Base-by-base conservation (phyloP, 2,329 filamentous ascomycete species). In the Penicillium sp. region DNA sequence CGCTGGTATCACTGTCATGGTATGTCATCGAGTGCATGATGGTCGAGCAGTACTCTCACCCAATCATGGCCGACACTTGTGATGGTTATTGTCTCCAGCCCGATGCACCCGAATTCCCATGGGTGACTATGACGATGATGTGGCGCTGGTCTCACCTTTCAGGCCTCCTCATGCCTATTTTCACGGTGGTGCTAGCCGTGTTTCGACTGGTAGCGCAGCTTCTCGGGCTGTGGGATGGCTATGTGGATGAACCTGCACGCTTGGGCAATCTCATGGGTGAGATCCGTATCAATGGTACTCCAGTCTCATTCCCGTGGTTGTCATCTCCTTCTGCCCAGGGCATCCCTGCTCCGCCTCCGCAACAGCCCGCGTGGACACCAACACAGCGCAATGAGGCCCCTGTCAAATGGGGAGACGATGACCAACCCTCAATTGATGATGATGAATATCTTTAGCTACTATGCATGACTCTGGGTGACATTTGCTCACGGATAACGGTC, bases 71-170 rank as follows among this genome's bases (percentile, higher is more conserved):
- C 4, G 61, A 70, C 12, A 73, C 64, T 7, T 83, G 82, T 60
- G 69, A 75, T 33, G 79, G 78, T 22, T 81, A 79, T 56, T 81
- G 80, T 51, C 71, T 83, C 31, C 72, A 77, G 42, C 76, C 76
- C 20, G 72, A 83, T 57, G 81, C 81, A 9, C 83, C 84, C 0
- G 64, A 72, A 22, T 82, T 79, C 49, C 83, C 83, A 0, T 82
- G 79, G 56, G 82, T 84, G 5, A 74, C 84, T 5, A 80, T 81
- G 3, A 85, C 81, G 3, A 75, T 85, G 65, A 54, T 84, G 3
- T 81, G 69, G 69, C 75, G 77, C 23, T 78, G 76, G 77, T 72
- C 73, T 15, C 71, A 73, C 60, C 56, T 77, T 6, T 73, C 69
- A 0, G 51, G 56, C 3, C 29, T 73, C 14, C 54, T 72, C 4